Evolutionary conservation across 176 grass and related monocot genomes (phyloP), one percentile per base, ranked within the genome.

Genomic region (Cenchrus americanus): DNA sequence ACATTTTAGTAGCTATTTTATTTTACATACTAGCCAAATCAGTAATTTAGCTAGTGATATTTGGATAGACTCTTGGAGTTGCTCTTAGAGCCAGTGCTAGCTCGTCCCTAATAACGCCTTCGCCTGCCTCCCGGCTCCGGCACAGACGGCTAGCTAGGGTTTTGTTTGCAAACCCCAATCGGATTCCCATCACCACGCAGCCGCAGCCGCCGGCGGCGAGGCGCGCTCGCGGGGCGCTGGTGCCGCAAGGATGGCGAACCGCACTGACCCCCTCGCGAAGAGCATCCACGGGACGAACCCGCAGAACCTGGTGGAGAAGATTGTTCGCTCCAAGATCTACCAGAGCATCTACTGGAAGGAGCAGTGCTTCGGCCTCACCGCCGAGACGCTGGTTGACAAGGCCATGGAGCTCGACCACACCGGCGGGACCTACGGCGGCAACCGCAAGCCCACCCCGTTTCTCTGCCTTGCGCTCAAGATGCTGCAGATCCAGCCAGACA

Each of bases 401-500:
- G 96, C 96, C 60, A 99, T 96, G 96, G 96, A 96, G 85, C 96
- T 99, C 44, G 96, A 99, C 65, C 95, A 95, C 66, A 84, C 88
- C 18, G 95, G 95, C 22, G 92, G 95, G 1, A 97, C 92, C 41
- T 86, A 82, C 76, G 95, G 95, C 5, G 95, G 95, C 48, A 94
- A 59, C 78, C 88, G 95, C 66, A 94, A 62, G 72, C 95, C 95
- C 62, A 90, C 95, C 46, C 86, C 88, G 18, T 97, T 97, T 82
- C 80, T 97, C n/a, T 96, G 96, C 69, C 93, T 99, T 67, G 41
- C 94, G 7, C 82, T 99, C 81, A 99, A 99, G 93, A 99, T 99
- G 96, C 96, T 99, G 52, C 96, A 99, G 91, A 99, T 99, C 91
- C 96, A 99, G 78, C 96, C 93, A 3, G 91, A 96, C 58, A 99